Percentiles rank a stretch among this genome's conserved stretches.
phyloP scores from a whole-genome alignment of 192 early-diverging fungal genomes.

The Rhizoclosmatium sp. region DNA sequence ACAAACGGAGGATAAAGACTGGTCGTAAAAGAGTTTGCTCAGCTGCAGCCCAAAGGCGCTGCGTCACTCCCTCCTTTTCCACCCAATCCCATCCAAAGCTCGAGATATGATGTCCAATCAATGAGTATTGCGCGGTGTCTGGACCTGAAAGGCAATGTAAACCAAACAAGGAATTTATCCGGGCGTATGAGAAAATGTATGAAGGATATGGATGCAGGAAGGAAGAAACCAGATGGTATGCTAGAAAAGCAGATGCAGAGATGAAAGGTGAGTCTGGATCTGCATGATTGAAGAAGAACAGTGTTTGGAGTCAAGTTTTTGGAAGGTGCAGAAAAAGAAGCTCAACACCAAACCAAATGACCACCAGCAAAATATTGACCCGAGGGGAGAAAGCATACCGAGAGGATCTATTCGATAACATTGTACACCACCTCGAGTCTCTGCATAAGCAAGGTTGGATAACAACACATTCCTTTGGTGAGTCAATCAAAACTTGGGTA shows the following conservation, averaged over 20 bases:
- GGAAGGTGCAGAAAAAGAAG: neutral
- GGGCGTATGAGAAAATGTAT: neutral
- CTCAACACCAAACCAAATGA: neutral
- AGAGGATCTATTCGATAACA: constrained; percentile 19
- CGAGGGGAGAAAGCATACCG: constrained; percentile 37
- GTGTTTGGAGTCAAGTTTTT: neutral
- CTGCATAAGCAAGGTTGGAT: constrained; percentile 31
- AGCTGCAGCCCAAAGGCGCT: too few species aligned
- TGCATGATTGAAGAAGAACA: neutral
- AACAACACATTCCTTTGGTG: constrained; percentile 33
- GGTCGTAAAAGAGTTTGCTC: too few species aligned
- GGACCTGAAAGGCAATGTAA: constrained; percentile 6
- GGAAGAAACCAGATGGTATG: too few species aligned
- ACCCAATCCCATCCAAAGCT: neutral
- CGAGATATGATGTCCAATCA: neutral
- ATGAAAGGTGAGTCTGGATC: neutral
- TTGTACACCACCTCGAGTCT: constrained; percentile 22
- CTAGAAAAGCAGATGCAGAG: neutral
- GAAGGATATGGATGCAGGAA: too few species aligned
- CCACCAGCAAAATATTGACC: neutral
- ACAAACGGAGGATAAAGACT: neutral
- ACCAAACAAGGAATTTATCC: constrained; percentile 7
- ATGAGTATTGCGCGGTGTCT: neutral
- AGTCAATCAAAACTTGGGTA: neutral
- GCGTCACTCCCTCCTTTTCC: neutral